These are phyloP conservation scores for Solanum medicagineum DNA, from an alignment of 257 asterid species.

Conservation along the genomic window DNA sequence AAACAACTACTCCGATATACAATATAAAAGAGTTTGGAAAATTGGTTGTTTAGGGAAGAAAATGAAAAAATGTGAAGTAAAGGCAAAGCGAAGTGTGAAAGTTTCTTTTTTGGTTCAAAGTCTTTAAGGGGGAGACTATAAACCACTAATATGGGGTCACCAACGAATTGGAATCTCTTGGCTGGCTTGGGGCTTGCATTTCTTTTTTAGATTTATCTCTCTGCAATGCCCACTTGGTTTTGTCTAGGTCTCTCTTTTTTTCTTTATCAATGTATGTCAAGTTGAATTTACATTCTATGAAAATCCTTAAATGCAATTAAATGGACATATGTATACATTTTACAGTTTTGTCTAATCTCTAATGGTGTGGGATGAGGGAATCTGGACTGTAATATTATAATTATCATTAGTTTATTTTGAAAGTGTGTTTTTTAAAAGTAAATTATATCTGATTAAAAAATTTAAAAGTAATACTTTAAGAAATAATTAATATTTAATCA, in stretches of 20 bases:
- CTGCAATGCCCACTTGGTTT: not conserved
- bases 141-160: not conserved
- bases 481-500: no score
- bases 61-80: conserved; percentile 4
- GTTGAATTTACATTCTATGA: not conserved
- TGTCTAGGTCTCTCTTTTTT: not conserved
- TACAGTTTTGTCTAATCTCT: not conserved
- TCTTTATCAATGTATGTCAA: not conserved
- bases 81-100: not conserved
- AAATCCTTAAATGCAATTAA: not conserved
- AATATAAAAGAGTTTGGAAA: not conserved
- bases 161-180: not conserved
- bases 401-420: not conserved
- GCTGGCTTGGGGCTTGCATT: not conserved
- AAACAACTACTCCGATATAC: not conserved
- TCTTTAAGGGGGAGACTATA: not conserved
- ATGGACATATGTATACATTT: not conserved
- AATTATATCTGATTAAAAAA: not conserved
- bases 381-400: not conserved
- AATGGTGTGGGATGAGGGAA: not conserved
- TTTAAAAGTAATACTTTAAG: no score
- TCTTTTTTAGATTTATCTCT: not conserved
- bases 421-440: not conserved
- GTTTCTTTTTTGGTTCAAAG: not conserved
- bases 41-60: not conserved